phyloP scores from a whole-genome alignment of 23 red algal species.

The Chondrus crispus region DNA sequence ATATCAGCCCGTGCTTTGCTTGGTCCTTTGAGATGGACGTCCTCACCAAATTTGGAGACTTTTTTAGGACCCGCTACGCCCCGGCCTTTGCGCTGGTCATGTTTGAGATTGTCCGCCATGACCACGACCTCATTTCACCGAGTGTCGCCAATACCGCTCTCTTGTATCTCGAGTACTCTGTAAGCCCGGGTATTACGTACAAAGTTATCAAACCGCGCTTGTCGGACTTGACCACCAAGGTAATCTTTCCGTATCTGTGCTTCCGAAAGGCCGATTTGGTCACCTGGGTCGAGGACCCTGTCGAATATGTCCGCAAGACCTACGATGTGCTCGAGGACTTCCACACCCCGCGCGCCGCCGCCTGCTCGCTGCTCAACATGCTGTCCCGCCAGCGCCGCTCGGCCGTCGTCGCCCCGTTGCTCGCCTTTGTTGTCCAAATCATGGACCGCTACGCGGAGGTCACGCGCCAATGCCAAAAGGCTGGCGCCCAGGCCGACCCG shows the following conservation, averaged over 20 bases:
- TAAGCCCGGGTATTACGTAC: slow-evolving; percentile 40
- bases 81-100: background rate
- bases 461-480: background rate
- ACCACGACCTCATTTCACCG: background rate
- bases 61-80: slow-evolving; percentile 11
- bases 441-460: slow-evolving; percentile 31
- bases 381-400: slow-evolving; percentile 12
- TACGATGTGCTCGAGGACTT: slow-evolving; percentile 66
- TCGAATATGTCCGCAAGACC: slow-evolving; percentile 66
- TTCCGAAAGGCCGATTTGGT: slow-evolving; percentile 24
- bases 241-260: slow-evolving; percentile 72
- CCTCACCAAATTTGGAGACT: background rate
- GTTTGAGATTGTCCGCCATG: background rate
- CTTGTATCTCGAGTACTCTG: slow-evolving; percentile 29
- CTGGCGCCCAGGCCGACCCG: background rate
- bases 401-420: slow-evolving; percentile 37
- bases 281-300: slow-evolving; percentile 58
- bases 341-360: slow-evolving; percentile 66
- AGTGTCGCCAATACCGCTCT: slow-evolving; percentile 65
- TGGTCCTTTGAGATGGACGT: background rate
- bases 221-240: background rate
- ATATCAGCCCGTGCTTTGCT: background rate
- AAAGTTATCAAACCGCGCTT: slow-evolving; percentile 45
- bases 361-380: slow-evolving; percentile 57
- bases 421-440: slow-evolving; percentile 14